phyloP scores from a whole-genome alignment of 2,329 filamentous ascomycete genomes.

The Berkeleyomyces basicola region DNA sequence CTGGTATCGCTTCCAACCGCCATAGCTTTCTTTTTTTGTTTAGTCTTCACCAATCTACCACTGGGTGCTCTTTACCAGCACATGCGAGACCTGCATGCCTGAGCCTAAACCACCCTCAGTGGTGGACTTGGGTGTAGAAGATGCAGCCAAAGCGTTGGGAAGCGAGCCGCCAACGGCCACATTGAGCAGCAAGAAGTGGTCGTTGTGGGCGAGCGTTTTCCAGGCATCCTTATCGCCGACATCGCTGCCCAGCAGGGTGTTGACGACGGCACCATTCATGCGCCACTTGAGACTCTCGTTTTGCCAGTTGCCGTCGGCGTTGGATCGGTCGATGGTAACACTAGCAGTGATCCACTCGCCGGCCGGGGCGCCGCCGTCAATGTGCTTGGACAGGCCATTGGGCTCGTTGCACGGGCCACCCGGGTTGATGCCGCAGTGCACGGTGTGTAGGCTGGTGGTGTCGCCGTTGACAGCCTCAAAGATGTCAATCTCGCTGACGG shows the following conservation, averaged over 20 bases:
- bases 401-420: slow-evolving; percentile 28
- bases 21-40: too few relatives aligned
- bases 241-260: slow-evolving; percentile 18
- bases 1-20: too few relatives aligned
- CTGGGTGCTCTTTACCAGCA: slow-evolving; percentile 15
- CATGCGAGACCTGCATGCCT: slow-evolving; percentile 25
- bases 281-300: slow-evolving; percentile 23
- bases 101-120: slow-evolving; percentile 21
- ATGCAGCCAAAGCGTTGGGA: slow-evolving; percentile 21
- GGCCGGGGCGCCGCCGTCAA: slow-evolving; percentile 16
- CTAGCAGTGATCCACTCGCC: slow-evolving; percentile 22
- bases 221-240: slow-evolving; percentile 20
- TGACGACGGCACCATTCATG: slow-evolving; percentile 20
- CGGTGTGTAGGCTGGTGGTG: slow-evolving; percentile 21
- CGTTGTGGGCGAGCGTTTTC: slow-evolving; percentile 19
- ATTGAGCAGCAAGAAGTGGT: slow-evolving; percentile 24
- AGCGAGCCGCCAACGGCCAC: slow-evolving; percentile 26
- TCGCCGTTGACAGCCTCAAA: slow-evolving; percentile 28
- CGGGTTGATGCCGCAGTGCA: slow-evolving; percentile 26
- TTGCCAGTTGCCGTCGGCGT: slow-evolving; percentile 15
- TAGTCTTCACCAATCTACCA: too few relatives aligned
- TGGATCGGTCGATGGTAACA: slow-evolving; percentile 21
- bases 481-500: slow-evolving; percentile 29
- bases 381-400: slow-evolving; percentile 19
- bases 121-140: slow-evolving; percentile 20